Base-by-base conservation (phyloP, 2,329 filamentous ascomycete species). In the Fusarium burgessii region DNA sequence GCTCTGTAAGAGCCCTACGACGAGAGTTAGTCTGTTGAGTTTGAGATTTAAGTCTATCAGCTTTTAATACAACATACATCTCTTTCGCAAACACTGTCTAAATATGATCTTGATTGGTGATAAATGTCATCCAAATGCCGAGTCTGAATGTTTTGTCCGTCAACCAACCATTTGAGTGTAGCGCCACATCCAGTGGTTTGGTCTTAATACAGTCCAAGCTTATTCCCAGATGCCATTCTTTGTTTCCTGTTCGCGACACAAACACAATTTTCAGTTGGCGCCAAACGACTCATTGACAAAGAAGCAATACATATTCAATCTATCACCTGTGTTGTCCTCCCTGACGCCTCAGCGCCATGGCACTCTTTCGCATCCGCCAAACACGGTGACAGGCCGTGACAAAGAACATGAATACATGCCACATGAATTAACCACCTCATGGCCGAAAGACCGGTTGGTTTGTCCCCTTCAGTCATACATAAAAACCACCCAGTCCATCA, bases 1-100 rank as follows among this genome's bases (percentile, higher is more conserved):
- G 72, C 76, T 45, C 68, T 80, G 71, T 79, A 79, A 76, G 58
- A 36, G 7, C 14, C 2, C n/a, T 32, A 15, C 3, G 18, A 43
- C 11, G 17, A 36, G 40, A 46, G 17, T 20, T 54, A 13, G 32
- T 25, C 29, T 36, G 36, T 6, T 36, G 41, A 8, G 40, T 51
- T 29, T 20, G 27, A 32, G 17, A 38, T 62, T 70, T 54, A 62
- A 58, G 52, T 36, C 62, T 49, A 64, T 54, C 23, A 42, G 25
- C n/a, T 66, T 66, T 67, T 67, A 67, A 67, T 67, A 66, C 41
- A 62, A 27, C 25, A 52, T 18, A 55, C n/a, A 7, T 60, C 43
- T 51, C 38, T 60, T 59, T 65, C 52, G 23, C 27, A 29, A 6
- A 5, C 17, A 2, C 29, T 2, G 3, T 47, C 7, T 3, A n/a